phyloP scores from a whole-genome alignment of 495 filamentous ascomycete species.

The Alectoria sarmentosa region DNA sequence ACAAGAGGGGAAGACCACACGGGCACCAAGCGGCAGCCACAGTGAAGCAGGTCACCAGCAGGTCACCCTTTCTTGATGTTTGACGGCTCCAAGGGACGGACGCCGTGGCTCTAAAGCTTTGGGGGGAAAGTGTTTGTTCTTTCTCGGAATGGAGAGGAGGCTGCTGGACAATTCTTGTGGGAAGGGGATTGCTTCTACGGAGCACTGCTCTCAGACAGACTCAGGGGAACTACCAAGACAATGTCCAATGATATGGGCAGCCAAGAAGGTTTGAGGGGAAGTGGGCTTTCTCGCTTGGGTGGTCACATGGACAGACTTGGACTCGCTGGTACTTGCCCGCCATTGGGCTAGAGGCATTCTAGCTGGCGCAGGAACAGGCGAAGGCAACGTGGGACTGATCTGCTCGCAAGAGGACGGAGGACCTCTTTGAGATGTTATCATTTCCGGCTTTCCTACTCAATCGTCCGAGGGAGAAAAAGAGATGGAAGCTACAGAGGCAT shows the following conservation, averaged over 20 bases:
- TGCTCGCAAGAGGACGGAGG: background rate
- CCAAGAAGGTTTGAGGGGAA: conserved; percentile 6
- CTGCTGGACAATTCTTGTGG: background rate
- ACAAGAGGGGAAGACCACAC: conserved; percentile 19
- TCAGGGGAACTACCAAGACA: background rate
- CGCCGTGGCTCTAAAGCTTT: background rate
- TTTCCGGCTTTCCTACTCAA: too few species aligned
- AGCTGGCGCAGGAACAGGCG: conserved; percentile 10
- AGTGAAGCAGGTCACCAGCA: background rate
- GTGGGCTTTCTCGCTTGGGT: background rate
- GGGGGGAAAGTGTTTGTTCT: background rate
- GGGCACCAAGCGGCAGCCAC: conserved; percentile 20
- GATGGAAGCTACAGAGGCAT: background rate
- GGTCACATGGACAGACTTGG: conserved; percentile 7
- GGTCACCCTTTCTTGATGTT: background rate
- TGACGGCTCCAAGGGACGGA: background rate
- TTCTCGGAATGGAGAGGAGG: background rate
- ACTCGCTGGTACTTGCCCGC: conserved; percentile 5
- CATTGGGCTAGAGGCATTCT: conserved; percentile 7
- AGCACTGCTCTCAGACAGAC: background rate
- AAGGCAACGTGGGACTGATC: conserved; percentile 6
- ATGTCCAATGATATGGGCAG: conserved; percentile 3
- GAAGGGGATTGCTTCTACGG: background rate
- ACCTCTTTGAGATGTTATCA: background rate
- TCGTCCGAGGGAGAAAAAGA: background rate